A percentile compares a stretch with the other conserved stretches of the same genome.
These are phyloP conservation scores for Leucocoprinus leucothites DNA, from an alignment of 768 basidiomycete species.

Conservation along the genomic window DNA sequence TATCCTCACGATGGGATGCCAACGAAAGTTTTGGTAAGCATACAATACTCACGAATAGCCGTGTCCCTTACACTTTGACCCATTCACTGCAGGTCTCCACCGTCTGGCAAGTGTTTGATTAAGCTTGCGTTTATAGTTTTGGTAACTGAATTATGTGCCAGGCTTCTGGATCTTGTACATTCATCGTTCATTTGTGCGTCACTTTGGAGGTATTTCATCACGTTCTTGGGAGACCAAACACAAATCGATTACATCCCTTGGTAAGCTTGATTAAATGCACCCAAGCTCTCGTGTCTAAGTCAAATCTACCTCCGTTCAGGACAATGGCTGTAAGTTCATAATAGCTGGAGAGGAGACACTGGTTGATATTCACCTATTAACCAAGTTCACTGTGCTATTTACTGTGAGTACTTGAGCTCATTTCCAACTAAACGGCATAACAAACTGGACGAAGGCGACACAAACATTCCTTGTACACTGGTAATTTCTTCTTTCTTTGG, in stretches of 20 bases:
- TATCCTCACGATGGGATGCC: slow-evolving; percentile 28
- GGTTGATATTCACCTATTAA: no score
- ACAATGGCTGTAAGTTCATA: slow-evolving; percentile 23
- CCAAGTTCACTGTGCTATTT: slow-evolving; percentile 33
- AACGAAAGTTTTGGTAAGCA: slow-evolving; percentile 32
- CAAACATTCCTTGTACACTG: slow-evolving; percentile 51
- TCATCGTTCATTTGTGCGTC: slow-evolving; percentile 37
- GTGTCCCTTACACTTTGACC: not conserved
- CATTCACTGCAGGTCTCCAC: slow-evolving; percentile 16
- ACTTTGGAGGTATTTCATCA: slow-evolving; percentile 42
- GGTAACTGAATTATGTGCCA: not conserved
- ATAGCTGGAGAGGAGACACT: no score
- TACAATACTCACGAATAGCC: not conserved
- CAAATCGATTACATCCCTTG: slow-evolving; percentile 42
- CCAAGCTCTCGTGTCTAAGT: no score
- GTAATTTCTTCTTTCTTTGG: slow-evolving; percentile 21
- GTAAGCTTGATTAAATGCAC: slow-evolving; percentile 30
- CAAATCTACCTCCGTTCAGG: slow-evolving; percentile 21
- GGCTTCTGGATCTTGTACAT: slow-evolving; percentile 36
- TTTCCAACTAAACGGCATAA: no score
- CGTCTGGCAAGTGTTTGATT: slow-evolving; percentile 23
- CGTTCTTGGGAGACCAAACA: slow-evolving; percentile 34
- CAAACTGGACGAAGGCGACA: slow-evolving; percentile 29
- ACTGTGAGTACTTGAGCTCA: slow-evolving; percentile 23
- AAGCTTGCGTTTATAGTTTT: not conserved